Evolutionary conservation across 2,329 filamentous ascomycete species (phyloP).

Genomic region (Microdochium paspali): DNA sequence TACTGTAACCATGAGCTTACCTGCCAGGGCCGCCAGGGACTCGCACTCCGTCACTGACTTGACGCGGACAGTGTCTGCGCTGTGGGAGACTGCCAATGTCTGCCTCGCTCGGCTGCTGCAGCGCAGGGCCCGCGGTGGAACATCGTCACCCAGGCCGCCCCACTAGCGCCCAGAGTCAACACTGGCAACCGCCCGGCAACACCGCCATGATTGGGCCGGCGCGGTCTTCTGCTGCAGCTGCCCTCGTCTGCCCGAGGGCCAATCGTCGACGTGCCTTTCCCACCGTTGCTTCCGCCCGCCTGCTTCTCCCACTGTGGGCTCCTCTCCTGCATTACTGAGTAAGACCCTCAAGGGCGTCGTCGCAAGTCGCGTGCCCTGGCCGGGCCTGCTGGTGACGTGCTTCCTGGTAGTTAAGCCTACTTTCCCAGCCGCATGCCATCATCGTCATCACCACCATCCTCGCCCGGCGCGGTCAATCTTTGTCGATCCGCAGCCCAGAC

Average conservation of each 20-base stretch:
- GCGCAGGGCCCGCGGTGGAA: too few relatives aligned
- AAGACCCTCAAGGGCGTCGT: too few relatives aligned
- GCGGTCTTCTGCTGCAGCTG: constrained; percentile 4
- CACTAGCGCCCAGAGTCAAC: constrained; percentile 30
- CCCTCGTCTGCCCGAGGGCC: neutral
- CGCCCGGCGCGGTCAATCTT: too few relatives aligned
- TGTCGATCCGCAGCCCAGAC: too few relatives aligned
- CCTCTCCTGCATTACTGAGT: too few relatives aligned
- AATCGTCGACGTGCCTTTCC: neutral
- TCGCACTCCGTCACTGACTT: too few relatives aligned
- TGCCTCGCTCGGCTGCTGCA: too few relatives aligned
- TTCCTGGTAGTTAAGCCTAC: neutral
- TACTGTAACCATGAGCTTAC: neutral
- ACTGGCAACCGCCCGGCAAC: constrained; percentile 50
- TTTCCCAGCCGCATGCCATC: neutral
- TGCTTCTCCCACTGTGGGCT: neutral
- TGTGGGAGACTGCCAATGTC: neutral
- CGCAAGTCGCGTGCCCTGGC: neutral
- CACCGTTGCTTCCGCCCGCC: neutral
- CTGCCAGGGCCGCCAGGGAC: too few relatives aligned
- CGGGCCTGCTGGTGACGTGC: neutral
- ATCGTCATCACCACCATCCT: too few relatives aligned
- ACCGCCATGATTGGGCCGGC: constrained; percentile 29
- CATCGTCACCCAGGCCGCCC: neutral
- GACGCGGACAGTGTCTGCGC: neutral